Evolutionary conservation across 2,329 filamentous ascomycete genomes (phyloP), one percentile per base, ranked within the genome.

Genomic region (Cytospora leucostoma): DNA sequence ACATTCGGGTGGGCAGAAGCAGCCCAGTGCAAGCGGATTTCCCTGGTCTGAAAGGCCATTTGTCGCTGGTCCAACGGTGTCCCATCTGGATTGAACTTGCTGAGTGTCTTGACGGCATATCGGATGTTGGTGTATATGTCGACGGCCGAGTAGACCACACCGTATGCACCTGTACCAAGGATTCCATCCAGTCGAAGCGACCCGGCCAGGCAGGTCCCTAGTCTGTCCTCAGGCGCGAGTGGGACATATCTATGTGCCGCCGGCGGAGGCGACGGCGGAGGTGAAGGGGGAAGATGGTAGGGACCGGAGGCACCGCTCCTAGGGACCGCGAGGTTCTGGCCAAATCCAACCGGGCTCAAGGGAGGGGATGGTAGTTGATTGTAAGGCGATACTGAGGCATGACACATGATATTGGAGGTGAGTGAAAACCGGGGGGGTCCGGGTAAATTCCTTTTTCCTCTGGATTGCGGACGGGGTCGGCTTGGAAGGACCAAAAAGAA

Each of bases 51-150:
- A 80, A 97, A 98, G 71, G 89, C 88, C 72, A 88, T 84, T 75
- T 98, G 93, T 70, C 94, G 87, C 71, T 86, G 83, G 78, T 98
- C 93, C 80, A 98, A 82, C 40, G 84, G 84, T 13, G 83, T 81
- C 68, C 86, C 86, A 74, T 88, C 84, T 68, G 83, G 72, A 76
- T 94, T 95, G 77, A 89, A 84, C 79, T 97, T 98, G 88, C 92
- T 95, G 74, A 99, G 84, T 66, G 93, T 94, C 83, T 99, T 99
- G 74, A 99, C 94, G 68, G 95, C 95, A 82, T 96, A 99, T 68
- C 87, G 88, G 64, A 88, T 84, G 74, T 90, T 86, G 69, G 88
- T 94, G 74, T 89, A 88, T 74, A 94, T 86, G 79, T 95, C 93
- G 78, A 91, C 82, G 72, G 93, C 93, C 68, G 88, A 87, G 80